phyloP scores from a whole-genome alignment of 129 eudicot genomes.

The Pseudognaphalium luteoalbum region DNA sequence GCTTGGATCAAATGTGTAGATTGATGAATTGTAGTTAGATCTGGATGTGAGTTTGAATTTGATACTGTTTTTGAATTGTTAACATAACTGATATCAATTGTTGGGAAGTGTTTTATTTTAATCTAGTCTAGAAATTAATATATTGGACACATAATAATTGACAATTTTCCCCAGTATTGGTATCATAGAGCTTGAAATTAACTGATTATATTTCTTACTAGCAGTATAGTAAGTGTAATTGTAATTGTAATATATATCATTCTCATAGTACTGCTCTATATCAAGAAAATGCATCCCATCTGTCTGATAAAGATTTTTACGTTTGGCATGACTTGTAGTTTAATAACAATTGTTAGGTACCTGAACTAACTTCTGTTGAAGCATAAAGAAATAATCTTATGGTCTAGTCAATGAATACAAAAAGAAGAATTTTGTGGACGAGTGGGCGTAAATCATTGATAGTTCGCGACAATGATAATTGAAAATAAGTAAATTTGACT shows the following conservation, averaged over 20 bases:
- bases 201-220: neutral
- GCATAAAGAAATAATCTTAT: constrained; percentile 4
- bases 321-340: constrained; percentile 2
- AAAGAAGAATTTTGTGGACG: constrained; percentile 6
- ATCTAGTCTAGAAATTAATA: neutral
- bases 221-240: neutral
- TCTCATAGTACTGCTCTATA: neutral
- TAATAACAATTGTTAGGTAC: constrained; percentile 14
- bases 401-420: neutral
- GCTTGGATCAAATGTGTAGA: constrained; percentile 6
- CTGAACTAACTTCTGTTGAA: constrained; percentile 6
- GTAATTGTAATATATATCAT: neutral
- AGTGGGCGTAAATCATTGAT: neutral
- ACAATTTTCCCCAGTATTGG: neutral
- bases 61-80: constrained; percentile 18
- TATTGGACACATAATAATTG: neutral
- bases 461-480: neutral
- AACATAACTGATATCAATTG: constrained; percentile 13
- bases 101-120: neutral
- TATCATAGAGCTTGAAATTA: neutral
- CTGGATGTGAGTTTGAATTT: constrained; percentile 11
- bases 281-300: neutral
- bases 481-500: neutral
- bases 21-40: constrained; percentile 30
- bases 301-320: neutral